These are phyloP conservation scores for Fusarium humuli DNA, from an alignment of 2,329 filamentous ascomycete species.

Conservation along the genomic window DNA sequence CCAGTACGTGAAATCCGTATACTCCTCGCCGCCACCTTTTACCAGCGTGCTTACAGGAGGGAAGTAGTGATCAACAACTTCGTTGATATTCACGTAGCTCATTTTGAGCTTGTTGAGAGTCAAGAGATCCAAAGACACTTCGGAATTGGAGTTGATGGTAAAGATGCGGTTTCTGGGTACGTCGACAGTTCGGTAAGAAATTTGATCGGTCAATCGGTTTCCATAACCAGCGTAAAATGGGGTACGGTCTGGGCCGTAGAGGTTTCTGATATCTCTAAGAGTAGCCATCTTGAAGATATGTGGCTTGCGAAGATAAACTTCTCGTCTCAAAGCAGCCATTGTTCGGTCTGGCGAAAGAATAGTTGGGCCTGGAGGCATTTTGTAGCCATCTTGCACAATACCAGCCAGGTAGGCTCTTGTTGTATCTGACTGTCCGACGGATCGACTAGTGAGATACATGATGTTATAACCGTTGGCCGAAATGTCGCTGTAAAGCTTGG, in stretches of 20 bases:
- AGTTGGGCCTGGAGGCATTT: slow-evolving; percentile 87
- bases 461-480: slow-evolving; percentile 97
- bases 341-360: slow-evolving; percentile 96
- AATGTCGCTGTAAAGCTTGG: slow-evolving; percentile 97
- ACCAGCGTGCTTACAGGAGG: slow-evolving; percentile 89
- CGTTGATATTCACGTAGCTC: slow-evolving; percentile 96
- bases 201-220: slow-evolving; percentile 93
- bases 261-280: slow-evolving; percentile 88
- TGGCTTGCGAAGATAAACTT: slow-evolving; percentile 94
- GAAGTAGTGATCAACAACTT: slow-evolving; percentile 98
- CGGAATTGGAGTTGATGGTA: slow-evolving; percentile 97
- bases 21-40: slow-evolving; percentile 90
- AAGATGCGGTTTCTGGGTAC: slow-evolving; percentile 96
- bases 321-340: slow-evolving; percentile 89
- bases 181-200: slow-evolving; percentile 95
- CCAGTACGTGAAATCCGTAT: slow-evolving; percentile 98
- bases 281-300: slow-evolving; percentile 99
- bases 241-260: slow-evolving; percentile 81
- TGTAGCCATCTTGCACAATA: slow-evolving; percentile 87
- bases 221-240: slow-evolving; percentile 98
- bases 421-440: slow-evolving; percentile 91
- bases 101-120: slow-evolving; percentile 95
- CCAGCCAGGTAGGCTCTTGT: slow-evolving; percentile 91
- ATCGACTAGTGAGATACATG: slow-evolving; percentile 95
- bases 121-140: slow-evolving; percentile 90